phyloP scores from a whole-genome alignment of 1,139 yeast species.

The Scheffersomyces illinoinensis region DNA sequence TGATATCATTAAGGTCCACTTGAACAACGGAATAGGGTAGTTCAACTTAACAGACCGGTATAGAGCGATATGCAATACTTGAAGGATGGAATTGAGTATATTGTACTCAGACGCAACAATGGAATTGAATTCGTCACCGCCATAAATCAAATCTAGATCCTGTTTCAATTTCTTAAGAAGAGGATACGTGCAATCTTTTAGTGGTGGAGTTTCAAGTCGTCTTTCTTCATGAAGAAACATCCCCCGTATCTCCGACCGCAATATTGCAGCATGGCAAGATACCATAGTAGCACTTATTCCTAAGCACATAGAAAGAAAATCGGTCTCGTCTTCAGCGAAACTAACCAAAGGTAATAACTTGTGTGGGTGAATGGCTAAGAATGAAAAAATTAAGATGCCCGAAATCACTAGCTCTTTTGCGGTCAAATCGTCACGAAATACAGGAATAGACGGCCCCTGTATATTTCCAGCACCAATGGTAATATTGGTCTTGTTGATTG shows the following conservation, averaged over 20 bases:
- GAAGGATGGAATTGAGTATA: constrained; percentile 11
- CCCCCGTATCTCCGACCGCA: constrained; percentile 5
- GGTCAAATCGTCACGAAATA: constrained; percentile 3
- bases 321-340: constrained; percentile 19
- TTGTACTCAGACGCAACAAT: constrained; percentile 7
- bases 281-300: constrained; percentile 16
- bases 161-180: constrained; percentile 15
- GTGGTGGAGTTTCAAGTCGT: not conserved
- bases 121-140: constrained; percentile 8
- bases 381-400: constrained; percentile 26
- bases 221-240: constrained; percentile 7
- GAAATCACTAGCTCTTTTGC: constrained; percentile 26
- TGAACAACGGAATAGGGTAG: constrained; percentile 28
- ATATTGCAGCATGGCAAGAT: constrained; percentile 3
- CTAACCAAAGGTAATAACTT: constrained; percentile 28
- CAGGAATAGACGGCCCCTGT: constrained; percentile 2
- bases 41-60: constrained; percentile 15
- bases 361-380: constrained; percentile 33
- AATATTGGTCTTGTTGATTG: constrained; percentile 9
- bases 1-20: constrained; percentile 26
- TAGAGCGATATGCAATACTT: constrained; percentile 14
- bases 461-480: not conserved
- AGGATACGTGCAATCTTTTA: constrained; percentile 14
- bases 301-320: constrained; percentile 19
- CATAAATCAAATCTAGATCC: constrained; percentile 8